Evolutionary conservation across 257 asterid species (phyloP).

Genomic region (Solanum chiquidenum): DNA sequence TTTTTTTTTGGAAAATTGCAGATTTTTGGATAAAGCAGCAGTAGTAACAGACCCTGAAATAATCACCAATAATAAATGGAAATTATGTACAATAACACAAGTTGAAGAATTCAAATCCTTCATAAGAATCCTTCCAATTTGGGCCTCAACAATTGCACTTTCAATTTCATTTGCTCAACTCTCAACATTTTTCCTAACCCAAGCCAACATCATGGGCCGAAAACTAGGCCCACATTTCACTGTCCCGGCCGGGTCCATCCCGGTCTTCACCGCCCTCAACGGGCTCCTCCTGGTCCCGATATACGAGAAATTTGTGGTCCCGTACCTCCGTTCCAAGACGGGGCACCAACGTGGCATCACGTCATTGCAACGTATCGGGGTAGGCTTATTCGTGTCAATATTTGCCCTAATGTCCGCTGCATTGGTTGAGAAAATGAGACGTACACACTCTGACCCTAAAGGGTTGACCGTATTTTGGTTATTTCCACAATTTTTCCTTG

Average conservation of each 20-base stretch:
- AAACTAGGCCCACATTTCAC: conserved; percentile 23
- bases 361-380: conserved; percentile 61
- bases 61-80: conserved; percentile 34
- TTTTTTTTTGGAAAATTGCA: neutral
- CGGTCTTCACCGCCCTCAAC: conserved; percentile 52
- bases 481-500: conserved; percentile 57
- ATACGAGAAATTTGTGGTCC: conserved; percentile 48
- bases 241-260: conserved; percentile 55
- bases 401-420: conserved; percentile 67
- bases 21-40: conserved; percentile 72
- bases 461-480: conserved; percentile 48
- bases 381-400: conserved; percentile 54
- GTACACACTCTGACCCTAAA: conserved; percentile 1
- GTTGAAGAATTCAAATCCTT: conserved; percentile 66
- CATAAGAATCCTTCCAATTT: conserved; percentile 44
- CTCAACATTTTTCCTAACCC: conserved; percentile 60
- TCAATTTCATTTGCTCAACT: conserved; percentile 68
- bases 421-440: conserved; percentile 39
- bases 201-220: conserved; percentile 45
- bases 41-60: conserved; percentile 19
- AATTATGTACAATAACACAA: conserved; percentile 56
- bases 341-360: conserved; percentile 60
- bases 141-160: conserved; percentile 71
- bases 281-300: conserved; percentile 55
- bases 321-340: conserved; percentile 39